phyloP scores from a whole-genome alignment of 2,329 filamentous ascomycete species.

The Magnaporthiopsis incrustans region DNA sequence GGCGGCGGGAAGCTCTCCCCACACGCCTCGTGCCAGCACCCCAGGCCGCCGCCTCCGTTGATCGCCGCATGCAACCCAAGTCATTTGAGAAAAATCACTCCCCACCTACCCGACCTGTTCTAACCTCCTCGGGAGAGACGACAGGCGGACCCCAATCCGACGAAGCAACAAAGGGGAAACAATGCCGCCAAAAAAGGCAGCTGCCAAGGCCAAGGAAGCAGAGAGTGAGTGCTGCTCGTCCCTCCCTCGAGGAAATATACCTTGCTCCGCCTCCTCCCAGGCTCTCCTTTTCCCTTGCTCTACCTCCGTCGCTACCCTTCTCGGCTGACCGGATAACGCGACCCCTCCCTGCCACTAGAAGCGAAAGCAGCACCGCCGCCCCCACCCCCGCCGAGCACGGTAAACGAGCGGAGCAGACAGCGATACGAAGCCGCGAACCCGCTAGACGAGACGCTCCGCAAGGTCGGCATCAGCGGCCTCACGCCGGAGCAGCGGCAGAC shows the following conservation, averaged over 20 bases:
- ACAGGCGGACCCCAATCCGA: neutral
- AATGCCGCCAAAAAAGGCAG: constrained; percentile 26
- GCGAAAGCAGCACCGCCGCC: constrained; percentile 18
- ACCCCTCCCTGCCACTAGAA: constrained; percentile 4
- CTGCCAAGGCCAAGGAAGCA: constrained; percentile 19
- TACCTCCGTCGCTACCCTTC: neutral
- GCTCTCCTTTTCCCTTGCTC: neutral
- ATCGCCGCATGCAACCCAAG: neutral
- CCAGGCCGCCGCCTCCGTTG: neutral
- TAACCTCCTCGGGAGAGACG: neutral
- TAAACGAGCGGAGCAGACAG: constrained; percentile 38
- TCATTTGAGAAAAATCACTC: neutral
- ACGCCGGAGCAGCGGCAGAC: constrained; percentile 39
- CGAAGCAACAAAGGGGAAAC: constrained; percentile 10
- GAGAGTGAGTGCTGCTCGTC: constrained; percentile 16
- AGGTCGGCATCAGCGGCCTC: constrained; percentile 36
- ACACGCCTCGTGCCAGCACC: neutral
- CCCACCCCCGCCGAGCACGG: constrained; percentile 31
- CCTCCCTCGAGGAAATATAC: neutral
- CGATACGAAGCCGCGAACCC: constrained; percentile 44
- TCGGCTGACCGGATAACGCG: constrained; percentile 1
- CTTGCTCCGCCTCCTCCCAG: neutral
- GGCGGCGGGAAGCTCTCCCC: neutral
- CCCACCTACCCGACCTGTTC: neutral
- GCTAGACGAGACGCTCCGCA: constrained; percentile 34